phyloP scores from a whole-genome alignment of 176 grass and related monocot species.

The Eragrostis nindensis region DNA sequence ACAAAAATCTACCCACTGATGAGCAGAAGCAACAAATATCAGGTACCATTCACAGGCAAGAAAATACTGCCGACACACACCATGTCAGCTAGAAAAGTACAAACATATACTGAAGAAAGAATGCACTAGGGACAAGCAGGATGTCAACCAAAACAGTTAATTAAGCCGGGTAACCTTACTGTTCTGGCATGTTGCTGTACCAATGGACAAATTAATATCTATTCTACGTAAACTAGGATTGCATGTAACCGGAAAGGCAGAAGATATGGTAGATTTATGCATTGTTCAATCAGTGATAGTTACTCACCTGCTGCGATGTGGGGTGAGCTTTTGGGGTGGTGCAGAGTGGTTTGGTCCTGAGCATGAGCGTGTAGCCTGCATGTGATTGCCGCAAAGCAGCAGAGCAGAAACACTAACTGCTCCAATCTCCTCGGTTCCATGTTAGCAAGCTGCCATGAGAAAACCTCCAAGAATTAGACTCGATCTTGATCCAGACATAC shows the following conservation, averaged over 20 bases:
- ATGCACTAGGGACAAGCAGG: conserved; percentile 6
- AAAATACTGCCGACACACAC: conserved; percentile 3
- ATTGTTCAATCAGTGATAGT: conserved; percentile 21
- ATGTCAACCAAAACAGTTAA: conserved; percentile 23
- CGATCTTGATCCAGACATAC: conserved; percentile 13
- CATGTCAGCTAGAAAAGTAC: conserved; percentile 4
- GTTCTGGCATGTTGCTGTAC: background rate
- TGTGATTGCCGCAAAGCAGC: conserved; percentile 55
- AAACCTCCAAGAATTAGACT: conserved; percentile 46
- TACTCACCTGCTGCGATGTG: conserved; percentile 55
- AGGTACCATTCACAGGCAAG: conserved; percentile 20
- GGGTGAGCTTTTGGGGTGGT: conserved; percentile 7
- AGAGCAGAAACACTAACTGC: conserved; percentile 59
- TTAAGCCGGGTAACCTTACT: background rate
- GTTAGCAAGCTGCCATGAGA: conserved; percentile 40
- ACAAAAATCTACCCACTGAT: conserved; percentile 44
- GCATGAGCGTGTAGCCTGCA: conserved; percentile 34
- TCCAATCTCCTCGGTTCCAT: conserved; percentile 62
- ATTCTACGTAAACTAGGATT: background rate
- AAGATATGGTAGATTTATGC: conserved; percentile 6
- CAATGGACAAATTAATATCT: background rate
- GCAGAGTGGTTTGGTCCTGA: conserved; percentile 27
- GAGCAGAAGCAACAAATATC: conserved; percentile 29
- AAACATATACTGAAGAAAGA: conserved; percentile 35
- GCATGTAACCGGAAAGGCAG: conserved; percentile 23